These are phyloP conservation scores for Aspergillus alliaceus DNA, from an alignment of 2,329 filamentous ascomycete species.

Conservation along the genomic window DNA sequence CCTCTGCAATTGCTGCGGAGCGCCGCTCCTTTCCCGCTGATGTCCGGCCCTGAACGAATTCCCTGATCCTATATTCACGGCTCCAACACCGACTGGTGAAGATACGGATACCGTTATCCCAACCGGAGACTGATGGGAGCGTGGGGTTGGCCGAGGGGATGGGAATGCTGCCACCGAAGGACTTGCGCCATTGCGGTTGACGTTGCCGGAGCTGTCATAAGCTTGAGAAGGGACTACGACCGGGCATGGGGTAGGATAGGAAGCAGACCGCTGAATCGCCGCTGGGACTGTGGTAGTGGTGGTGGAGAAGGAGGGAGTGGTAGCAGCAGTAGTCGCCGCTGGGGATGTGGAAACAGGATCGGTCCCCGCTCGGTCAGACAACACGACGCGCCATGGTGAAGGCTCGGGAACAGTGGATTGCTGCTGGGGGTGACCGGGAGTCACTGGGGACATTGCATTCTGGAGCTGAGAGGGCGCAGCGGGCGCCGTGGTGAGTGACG, in stretches of 20 bases:
- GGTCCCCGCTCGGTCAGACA: not conserved
- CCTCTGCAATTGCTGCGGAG: not conserved
- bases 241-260: not conserved
- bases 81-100: not conserved
- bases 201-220: constrained; percentile 15
- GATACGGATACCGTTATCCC: not conserved
- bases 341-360: not conserved
- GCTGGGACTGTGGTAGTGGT: not conserved
- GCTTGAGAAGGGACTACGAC: not conserved
- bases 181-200: not conserved
- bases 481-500: not conserved
- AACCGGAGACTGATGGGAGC: not conserved
- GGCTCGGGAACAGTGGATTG: not conserved
- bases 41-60: constrained; percentile 29
- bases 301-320: too few relatives aligned
- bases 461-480: constrained; percentile 2
- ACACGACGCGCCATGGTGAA: not conserved
- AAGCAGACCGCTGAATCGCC: not conserved
- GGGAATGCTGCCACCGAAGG: constrained; percentile 32
- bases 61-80: not conserved
- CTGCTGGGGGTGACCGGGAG: constrained; percentile 8
- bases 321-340: constrained; percentile 1
- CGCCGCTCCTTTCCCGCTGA: not conserved
- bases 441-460: constrained; percentile 22
- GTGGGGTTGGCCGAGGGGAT: constrained; percentile 47